These are phyloP conservation scores for Neurospora sp. DNA, from an alignment of 495 filamentous ascomycete genomes.

Conservation along the genomic window DNA sequence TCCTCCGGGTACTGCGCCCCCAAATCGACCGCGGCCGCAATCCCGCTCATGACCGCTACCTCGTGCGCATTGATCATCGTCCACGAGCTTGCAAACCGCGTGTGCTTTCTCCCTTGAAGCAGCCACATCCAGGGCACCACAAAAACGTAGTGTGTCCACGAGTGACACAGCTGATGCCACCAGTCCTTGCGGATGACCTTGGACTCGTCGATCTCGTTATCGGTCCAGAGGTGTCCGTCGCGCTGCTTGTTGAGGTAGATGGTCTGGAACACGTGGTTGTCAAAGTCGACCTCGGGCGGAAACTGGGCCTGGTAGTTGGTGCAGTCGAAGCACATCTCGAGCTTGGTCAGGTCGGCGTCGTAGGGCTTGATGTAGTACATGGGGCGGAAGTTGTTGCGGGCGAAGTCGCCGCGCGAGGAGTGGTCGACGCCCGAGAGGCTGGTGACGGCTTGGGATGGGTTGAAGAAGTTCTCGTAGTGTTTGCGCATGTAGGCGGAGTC, in stretches of 20 bases:
- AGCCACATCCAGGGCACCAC: conserved; percentile 76
- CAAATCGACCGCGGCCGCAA: conserved; percentile 68
- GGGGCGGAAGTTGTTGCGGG: conserved; percentile 43
- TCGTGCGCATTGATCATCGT: conserved; percentile 84
- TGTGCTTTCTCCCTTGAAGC: conserved; percentile 59
- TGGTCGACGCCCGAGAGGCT: conserved; percentile 21
- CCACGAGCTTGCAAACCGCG: conserved; percentile 64
- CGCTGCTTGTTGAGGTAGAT: conserved; percentile 67
- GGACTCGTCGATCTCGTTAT: conserved; percentile 53
- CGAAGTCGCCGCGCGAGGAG: conserved; percentile 19
- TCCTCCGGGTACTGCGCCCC: conserved; percentile 60
- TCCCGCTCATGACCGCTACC: conserved; percentile 65
- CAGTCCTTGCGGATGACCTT: conserved; percentile 66
- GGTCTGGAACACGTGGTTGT: conserved; percentile 70
- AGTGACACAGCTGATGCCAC: conserved; percentile 82
- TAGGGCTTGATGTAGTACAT: conserved; percentile 81
- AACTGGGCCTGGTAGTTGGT: conserved; percentile 82
- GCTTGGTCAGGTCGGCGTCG: conserved; percentile 48
- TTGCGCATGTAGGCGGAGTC: conserved; percentile 65
- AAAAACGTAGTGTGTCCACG: conserved; percentile 68
- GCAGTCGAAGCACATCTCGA: conserved; percentile 85
- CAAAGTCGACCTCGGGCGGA: conserved; percentile 29
- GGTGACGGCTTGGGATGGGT: conserved; percentile 22
- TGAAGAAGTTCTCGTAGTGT: conserved; percentile 65
- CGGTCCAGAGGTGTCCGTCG: conserved; percentile 56